Percentiles rank a stretch among this genome's conserved stretches.
These are phyloP conservation scores for Adenanthera pavonina DNA, from an alignment of 306 rosid species.

Conservation along the genomic window DNA sequence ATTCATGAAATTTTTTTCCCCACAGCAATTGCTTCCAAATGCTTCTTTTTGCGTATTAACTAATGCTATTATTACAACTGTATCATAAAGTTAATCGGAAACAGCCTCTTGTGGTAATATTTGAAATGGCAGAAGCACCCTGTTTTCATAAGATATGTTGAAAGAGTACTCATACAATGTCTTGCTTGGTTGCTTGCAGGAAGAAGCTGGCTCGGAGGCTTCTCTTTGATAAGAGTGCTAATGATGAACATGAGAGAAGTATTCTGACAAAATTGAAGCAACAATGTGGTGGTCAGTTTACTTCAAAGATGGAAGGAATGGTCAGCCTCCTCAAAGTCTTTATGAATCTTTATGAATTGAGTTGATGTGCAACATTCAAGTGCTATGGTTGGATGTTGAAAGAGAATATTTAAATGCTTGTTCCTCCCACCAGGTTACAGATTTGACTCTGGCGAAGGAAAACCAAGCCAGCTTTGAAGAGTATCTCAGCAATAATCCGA, in stretches of 20 bases:
- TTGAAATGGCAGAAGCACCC: slow-evolving; percentile 4
- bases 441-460: slow-evolving; percentile 89
- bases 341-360: slow-evolving; percentile 19
- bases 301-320: slow-evolving; percentile 99
- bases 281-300: slow-evolving; percentile 95
- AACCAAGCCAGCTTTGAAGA: slow-evolving; percentile 86
- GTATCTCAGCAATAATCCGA: slow-evolving; percentile 57
- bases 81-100: slow-evolving; percentile 7
- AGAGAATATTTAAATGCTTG: slow-evolving; percentile 22
- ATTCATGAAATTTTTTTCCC: slow-evolving; percentile 10
- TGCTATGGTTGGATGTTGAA: slow-evolving; percentile 30
- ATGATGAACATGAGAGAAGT: slow-evolving; percentile 88
- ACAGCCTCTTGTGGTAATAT: slow-evolving; percentile 31
- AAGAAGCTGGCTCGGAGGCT: slow-evolving; percentile 96
- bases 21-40: neutral
- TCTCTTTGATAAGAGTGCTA: slow-evolving; percentile 94
- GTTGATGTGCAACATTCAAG: slow-evolving; percentile 1
- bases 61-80: neutral
- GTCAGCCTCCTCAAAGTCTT: slow-evolving; percentile 46
- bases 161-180: slow-evolving; percentile 31
- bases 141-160: slow-evolving; percentile 8
- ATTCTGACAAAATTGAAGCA: slow-evolving; percentile 88
- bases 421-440: slow-evolving; percentile 71
- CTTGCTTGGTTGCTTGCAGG: slow-evolving; percentile 54
- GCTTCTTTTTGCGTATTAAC: slow-evolving; percentile 5